Evolutionary conservation across 2,329 filamentous ascomycete species (phyloP).

Genomic region (Neofusicoccum ribis): DNA sequence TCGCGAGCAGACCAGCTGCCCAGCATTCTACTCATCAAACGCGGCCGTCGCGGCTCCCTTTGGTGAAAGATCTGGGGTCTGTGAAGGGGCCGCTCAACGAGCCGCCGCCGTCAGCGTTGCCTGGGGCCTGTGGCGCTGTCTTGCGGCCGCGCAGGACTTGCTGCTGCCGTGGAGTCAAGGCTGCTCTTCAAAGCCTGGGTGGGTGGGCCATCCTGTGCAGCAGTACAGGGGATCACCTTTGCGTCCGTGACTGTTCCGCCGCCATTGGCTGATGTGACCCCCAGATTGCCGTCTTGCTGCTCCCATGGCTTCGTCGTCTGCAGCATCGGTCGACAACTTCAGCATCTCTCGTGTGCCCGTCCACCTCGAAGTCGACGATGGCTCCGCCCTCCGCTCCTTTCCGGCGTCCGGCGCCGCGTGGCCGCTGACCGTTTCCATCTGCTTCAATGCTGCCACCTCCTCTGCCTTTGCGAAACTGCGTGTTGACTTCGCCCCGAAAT

Average conservation of each 20-base stretch:
- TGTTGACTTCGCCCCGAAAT: background rate
- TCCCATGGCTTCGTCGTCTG: no score
- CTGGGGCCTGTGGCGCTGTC: background rate
- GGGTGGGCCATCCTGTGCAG: background rate
- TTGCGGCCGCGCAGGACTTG: background rate
- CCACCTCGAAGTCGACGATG: background rate
- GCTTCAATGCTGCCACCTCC: background rate
- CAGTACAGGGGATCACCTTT: background rate
- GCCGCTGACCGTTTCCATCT: background rate
- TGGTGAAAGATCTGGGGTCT: slow-evolving; percentile 9
- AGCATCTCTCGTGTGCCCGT: background rate
- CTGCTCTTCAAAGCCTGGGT: background rate
- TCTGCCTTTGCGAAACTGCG: background rate
- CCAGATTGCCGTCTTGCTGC: no score
- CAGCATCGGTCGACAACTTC: background rate
- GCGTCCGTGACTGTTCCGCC: background rate
- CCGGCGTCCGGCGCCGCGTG: background rate
- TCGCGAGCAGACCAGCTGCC: background rate
- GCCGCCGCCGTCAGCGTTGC: slow-evolving; percentile 3
- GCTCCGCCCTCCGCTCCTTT: background rate
- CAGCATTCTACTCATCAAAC: background rate
- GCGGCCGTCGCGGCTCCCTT: slow-evolving; percentile 1
- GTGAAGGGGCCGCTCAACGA: background rate
- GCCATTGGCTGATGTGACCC: background rate
- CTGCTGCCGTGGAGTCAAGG: background rate